phyloP scores from a whole-genome alignment of 2,329 filamentous ascomycete species.

The Colletotrichum sp. region DNA sequence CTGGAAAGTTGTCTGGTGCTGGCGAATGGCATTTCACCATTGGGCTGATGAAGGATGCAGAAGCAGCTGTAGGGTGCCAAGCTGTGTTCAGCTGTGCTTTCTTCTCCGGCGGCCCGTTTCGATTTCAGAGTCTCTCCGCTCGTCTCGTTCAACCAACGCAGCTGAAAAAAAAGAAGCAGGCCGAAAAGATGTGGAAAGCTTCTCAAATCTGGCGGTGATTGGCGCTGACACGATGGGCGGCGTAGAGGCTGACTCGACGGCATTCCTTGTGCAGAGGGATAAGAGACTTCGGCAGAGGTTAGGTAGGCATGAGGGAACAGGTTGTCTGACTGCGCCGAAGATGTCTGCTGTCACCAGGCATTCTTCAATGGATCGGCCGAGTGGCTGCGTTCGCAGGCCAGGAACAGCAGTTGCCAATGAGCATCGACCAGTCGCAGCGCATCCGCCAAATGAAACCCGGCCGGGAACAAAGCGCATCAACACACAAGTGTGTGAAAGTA shows the following conservation, averaged over 20 bases:
- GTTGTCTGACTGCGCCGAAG: background rate
- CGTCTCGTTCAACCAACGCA: background rate
- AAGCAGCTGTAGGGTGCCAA: background rate
- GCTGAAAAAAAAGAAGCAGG: background rate
- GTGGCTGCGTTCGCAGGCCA: background rate
- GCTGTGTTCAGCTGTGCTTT: background rate
- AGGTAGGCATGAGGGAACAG: background rate
- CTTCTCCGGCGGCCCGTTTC: background rate
- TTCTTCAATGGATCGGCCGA: background rate
- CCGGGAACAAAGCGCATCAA: slow-evolving; percentile 1
- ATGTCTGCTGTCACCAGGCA: background rate
- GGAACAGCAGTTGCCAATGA: background rate
- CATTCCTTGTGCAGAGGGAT: background rate
- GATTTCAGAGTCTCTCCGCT: background rate
- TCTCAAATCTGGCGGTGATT: background rate
- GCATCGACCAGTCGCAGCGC: background rate
- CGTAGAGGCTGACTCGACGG: background rate
- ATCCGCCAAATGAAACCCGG: background rate
- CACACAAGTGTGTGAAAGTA: background rate
- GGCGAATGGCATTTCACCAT: slow-evolving; percentile 1
- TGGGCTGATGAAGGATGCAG: background rate
- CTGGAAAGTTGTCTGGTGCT: background rate
- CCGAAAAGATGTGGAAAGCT: background rate
- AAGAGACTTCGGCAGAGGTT: background rate
- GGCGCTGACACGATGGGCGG: background rate